Evolutionary conservation across 139 green algal species (phyloP).

Genomic region (Dunaliella primolecta): DNA sequence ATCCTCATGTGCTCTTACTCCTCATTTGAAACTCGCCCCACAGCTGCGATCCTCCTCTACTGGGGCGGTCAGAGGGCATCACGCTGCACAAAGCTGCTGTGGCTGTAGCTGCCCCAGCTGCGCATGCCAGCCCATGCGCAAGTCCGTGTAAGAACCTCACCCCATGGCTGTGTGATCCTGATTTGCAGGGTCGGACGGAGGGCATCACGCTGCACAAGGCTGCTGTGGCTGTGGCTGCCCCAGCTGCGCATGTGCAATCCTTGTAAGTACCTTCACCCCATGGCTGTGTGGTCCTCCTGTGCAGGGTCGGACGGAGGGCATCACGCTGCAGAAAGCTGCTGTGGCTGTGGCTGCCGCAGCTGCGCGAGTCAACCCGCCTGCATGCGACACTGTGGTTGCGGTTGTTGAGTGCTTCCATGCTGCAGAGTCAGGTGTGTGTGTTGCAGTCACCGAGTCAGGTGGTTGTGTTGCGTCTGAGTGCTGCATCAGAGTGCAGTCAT

Average conservation of each 20-base stretch:
- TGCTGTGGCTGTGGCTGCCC: constrained; percentile 8
- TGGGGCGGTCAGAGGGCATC: constrained; percentile 8
- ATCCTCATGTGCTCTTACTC: no score
- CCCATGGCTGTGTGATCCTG: no score
- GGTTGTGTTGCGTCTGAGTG: no score
- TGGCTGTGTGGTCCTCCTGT: no score
- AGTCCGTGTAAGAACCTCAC: no score
- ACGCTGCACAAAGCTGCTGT: constrained; percentile 18
- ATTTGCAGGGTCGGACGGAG: constrained; percentile 10
- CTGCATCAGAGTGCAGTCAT: no score
- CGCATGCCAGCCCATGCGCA: not conserved
- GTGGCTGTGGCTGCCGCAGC: constrained; percentile 12
- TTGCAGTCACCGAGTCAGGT: no score
- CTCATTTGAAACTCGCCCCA: no score
- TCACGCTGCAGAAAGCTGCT: constrained; percentile 20
- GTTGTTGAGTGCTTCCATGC: constrained; percentile 25
- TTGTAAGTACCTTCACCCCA: no score
- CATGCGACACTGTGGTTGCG: constrained; percentile 10
- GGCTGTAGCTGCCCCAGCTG: constrained; percentile 8
- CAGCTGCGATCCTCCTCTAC: no score
- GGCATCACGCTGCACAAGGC: constrained; percentile 19
- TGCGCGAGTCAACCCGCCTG: not conserved
- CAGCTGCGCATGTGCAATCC: not conserved
- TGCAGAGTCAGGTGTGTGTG: constrained; percentile 15
- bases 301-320: constrained; percentile 13